phyloP scores from a whole-genome alignment of 805 yeast genomes.

The Cyberlindnera suaveolens region DNA sequence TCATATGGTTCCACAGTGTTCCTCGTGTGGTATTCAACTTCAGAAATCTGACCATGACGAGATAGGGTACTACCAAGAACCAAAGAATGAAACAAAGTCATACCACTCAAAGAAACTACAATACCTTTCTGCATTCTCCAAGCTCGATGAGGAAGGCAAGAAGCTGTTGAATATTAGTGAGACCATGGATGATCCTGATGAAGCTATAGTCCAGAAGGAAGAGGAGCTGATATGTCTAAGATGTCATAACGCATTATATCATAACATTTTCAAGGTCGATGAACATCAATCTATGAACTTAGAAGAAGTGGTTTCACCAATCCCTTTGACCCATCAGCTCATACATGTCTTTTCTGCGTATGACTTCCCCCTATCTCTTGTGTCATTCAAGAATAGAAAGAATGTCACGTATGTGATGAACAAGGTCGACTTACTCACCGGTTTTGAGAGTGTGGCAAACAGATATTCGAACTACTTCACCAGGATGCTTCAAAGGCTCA shows the following conservation, averaged over 20 bases:
- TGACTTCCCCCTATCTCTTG: conserved; percentile 59
- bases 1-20: conserved; percentile 27
- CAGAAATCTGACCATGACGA: conserved; percentile 33
- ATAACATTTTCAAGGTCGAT: conserved; percentile 31
- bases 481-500: conserved; percentile 28
- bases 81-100: conserved; percentile 12
- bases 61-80: conserved; percentile 40
- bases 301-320: conserved; percentile 24
- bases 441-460: conserved; percentile 23
- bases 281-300: conserved; percentile 29
- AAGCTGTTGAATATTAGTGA: conserved; percentile 7
- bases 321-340: conserved; percentile 40
- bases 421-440: conserved; percentile 39
- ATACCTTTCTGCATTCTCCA: conserved; percentile 16
- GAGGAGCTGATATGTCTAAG: conserved; percentile 38
- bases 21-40: conserved; percentile 52
- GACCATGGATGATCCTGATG: background rate
- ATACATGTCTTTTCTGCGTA: conserved; percentile 59
- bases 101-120: conserved; percentile 14
- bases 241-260: conserved; percentile 47
- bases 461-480: conserved; percentile 29
- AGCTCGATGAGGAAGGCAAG: conserved; percentile 20
- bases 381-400: conserved; percentile 16
- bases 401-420: conserved; percentile 29
- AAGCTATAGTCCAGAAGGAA: background rate